A percentile compares a stretch with the other conserved stretches of the same genome.
Conservation (phyloP, 2,329 filamentous ascomycete genomes). For the Trichoderma gracile region DNA sequence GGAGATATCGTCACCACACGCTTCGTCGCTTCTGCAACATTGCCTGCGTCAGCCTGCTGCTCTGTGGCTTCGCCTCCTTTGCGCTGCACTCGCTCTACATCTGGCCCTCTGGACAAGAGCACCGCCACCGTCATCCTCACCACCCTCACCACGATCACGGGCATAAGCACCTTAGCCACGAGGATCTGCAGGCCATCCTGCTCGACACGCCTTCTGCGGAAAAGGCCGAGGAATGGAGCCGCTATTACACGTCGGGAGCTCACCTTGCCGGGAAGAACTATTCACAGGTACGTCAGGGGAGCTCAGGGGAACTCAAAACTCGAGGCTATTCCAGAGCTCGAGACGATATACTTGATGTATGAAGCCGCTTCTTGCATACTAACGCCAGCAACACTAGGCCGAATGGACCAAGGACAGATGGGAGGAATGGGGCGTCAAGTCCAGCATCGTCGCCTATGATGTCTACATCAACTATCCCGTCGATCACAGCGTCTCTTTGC, state of each 20-base stretch:
- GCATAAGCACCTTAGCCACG: conserved; percentile 40
- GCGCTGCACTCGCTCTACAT: conserved; percentile 49
- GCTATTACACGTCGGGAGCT: conserved; percentile 74
- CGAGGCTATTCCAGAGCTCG: neutral
- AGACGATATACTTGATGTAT: neutral
- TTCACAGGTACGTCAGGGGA: conserved; percentile 55
- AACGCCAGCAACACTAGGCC: conserved; percentile 47
- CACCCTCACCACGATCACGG: conserved; percentile 33
- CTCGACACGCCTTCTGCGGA: conserved; percentile 59
- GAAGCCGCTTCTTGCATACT: neutral
- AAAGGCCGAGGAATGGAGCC: conserved; percentile 68
- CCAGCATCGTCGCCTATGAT: conserved; percentile 69
- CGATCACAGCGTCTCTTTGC: conserved; percentile 67
- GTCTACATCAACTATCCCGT: conserved; percentile 77
- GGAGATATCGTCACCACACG: conserved; percentile 60
- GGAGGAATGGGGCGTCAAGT: conserved; percentile 68
- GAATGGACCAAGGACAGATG: conserved; percentile 74
- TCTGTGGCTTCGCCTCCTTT: conserved; percentile 53
- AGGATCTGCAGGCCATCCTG: conserved; percentile 58
- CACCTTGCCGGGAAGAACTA: conserved; percentile 78
- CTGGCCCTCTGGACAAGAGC: conserved; percentile 38
- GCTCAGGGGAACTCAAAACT: neutral
- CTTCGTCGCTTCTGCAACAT: conserved; percentile 68
- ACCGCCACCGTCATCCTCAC: conserved; percentile 26
- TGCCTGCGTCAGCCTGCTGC: conserved; percentile 55